These are phyloP conservation scores for Fusarium anthophilum DNA, from an alignment of 2,329 filamentous ascomycete species.

Conservation along the genomic window DNA sequence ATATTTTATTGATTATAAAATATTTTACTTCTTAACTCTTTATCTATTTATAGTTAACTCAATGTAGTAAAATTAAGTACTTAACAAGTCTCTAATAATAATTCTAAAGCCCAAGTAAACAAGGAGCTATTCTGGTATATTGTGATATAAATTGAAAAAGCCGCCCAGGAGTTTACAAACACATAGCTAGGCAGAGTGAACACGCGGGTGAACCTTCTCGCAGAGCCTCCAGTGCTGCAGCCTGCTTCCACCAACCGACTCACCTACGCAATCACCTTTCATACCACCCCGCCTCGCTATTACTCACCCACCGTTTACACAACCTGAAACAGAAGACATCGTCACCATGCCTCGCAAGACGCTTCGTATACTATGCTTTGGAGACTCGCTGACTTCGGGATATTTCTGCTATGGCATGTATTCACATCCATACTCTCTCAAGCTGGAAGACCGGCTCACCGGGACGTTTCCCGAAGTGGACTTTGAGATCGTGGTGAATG, in stretches of 20 bases:
- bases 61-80: not conserved
- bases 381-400: slow-evolving; percentile 71
- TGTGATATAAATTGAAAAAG: too few relatives aligned
- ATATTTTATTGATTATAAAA: not conserved
- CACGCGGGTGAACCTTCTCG: not conserved
- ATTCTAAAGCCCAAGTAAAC: not conserved
- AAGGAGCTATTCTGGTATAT: not conserved
- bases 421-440: slow-evolving; percentile 63
- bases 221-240: not conserved
- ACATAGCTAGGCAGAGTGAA: not conserved
- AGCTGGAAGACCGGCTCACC: slow-evolving; percentile 57
- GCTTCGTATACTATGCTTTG: slow-evolving; percentile 70
- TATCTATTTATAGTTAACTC: not conserved
- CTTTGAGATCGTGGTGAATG: slow-evolving; percentile 59
- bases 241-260: slow-evolving; percentile 17
- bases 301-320: not conserved
- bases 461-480: slow-evolving; percentile 55
- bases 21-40: not conserved
- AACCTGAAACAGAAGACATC: not conserved
- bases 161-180: not conserved
- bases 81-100: too few relatives aligned
- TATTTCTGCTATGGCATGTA: slow-evolving; percentile 54
- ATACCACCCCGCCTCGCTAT: slow-evolving; percentile 1
- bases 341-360: slow-evolving; percentile 44
- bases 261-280: slow-evolving; percentile 7